These are phyloP conservation scores for Yamadazyma nakazawae DNA, from an alignment of 805 yeast genomes.

Conservation along the genomic window DNA sequence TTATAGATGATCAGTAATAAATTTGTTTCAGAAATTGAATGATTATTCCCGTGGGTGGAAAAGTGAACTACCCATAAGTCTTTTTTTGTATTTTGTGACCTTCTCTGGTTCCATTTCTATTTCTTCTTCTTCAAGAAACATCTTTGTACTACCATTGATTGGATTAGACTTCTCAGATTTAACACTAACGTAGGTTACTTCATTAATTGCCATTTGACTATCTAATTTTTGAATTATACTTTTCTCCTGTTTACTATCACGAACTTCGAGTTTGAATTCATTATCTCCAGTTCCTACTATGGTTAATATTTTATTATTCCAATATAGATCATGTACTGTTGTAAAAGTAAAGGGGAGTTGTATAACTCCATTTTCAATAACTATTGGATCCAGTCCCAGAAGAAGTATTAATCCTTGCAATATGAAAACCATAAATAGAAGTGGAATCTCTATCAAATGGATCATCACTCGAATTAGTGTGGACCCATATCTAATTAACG, in stretches of 20 bases:
- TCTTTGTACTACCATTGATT: background rate
- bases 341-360: background rate
- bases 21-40: background rate
- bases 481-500: background rate
- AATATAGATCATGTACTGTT: slow-evolving; percentile 6
- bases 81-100: background rate
- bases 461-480: background rate
- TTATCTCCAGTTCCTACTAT: background rate
- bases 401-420: background rate
- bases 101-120: background rate
- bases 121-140: background rate
- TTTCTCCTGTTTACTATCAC: background rate
- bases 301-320: slow-evolving; percentile 2
- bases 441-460: background rate
- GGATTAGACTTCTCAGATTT: background rate
- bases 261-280: background rate
- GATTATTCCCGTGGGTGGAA: background rate
- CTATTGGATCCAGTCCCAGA: background rate
- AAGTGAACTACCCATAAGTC: background rate
- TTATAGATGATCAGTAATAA: slow-evolving; percentile 6
- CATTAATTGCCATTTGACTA: background rate
- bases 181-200: background rate
- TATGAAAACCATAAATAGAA: background rate
- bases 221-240: background rate
- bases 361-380: background rate